phyloP scores from a whole-genome alignment of 2,329 filamentous ascomycete species.

The Pseudogymnoascus sp. region DNA sequence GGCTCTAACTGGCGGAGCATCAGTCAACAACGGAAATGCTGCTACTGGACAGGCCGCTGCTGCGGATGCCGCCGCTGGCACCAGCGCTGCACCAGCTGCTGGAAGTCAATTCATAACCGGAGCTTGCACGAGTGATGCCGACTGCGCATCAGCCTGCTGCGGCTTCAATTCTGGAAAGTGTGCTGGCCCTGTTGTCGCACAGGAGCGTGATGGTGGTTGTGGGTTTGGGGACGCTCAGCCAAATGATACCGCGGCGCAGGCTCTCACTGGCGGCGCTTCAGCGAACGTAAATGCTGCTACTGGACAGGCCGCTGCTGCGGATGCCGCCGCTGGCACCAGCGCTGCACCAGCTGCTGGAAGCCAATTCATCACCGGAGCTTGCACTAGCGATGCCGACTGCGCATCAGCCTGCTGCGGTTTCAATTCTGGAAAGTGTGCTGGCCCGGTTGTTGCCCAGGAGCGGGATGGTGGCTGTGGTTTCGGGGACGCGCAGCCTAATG shows the following conservation, averaged over 20 bases:
- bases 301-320: background rate
- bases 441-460: constrained; percentile 28
- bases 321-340: background rate
- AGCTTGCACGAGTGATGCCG: constrained; percentile 14
- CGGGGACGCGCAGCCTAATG: constrained; percentile 15
- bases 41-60: background rate
- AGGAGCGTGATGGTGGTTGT: constrained; percentile 30
- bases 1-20: constrained; percentile 11
- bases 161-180: constrained; percentile 25
- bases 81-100: constrained; percentile 19
- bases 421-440: constrained; percentile 27
- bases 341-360: constrained; percentile 16
- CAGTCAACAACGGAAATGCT: background rate
- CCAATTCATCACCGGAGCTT: constrained; percentile 32
- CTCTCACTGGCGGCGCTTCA: constrained; percentile 7
- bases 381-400: constrained; percentile 29
- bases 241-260: constrained; percentile 14
- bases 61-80: constrained; percentile 23
- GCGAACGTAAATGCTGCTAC: background rate
- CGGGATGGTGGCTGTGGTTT: constrained; percentile 32
- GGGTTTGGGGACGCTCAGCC: constrained; percentile 22
- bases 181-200: constrained; percentile 28
- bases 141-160: constrained; percentile 15
- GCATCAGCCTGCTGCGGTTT: constrained; percentile 29
- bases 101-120: constrained; percentile 13